These are phyloP conservation scores for Kondoa malvinella DNA, from an alignment of 768 basidiomycete species.

Conservation along the genomic window DNA sequence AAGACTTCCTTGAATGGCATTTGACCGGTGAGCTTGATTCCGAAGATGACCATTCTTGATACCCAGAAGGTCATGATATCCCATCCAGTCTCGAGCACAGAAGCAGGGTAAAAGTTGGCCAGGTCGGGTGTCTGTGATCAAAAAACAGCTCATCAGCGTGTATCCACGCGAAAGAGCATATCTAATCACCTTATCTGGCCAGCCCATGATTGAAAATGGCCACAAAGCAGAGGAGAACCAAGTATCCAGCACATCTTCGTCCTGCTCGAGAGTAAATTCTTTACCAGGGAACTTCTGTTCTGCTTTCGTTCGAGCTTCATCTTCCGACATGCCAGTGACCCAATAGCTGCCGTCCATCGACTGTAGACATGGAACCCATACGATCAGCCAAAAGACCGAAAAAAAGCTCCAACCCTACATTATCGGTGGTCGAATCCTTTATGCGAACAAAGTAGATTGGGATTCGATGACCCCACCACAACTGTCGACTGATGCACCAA, in stretches of 20 bases:
- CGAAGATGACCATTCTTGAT: constrained; percentile 90
- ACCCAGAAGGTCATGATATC: constrained; percentile 99
- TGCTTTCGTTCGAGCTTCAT: constrained; percentile 63
- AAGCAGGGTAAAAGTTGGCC: constrained; percentile 66
- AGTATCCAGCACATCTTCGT: constrained; percentile 93
- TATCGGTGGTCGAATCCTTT: constrained; percentile 41
- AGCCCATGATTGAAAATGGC: constrained; percentile 95
- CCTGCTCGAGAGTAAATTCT: constrained; percentile 65
- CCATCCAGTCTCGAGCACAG: constrained; percentile 95
- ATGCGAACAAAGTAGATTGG: constrained; percentile 84
- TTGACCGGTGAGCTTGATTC: constrained; percentile 66
- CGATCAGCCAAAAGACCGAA: not conserved
- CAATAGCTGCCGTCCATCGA: constrained; percentile 56
- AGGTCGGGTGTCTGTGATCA: constrained; percentile 54
- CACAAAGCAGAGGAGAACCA: constrained; percentile 98
- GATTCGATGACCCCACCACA: constrained; percentile 98
- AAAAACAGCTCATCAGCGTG: not conserved
- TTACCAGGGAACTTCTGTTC: constrained; percentile 46
- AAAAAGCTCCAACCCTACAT: constrained; percentile 21
- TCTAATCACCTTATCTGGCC: constrained; percentile 64
- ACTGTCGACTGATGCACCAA: constrained; percentile 96
- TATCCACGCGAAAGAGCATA: not conserved
- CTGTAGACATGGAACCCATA: not conserved
- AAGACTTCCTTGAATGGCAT: constrained; percentile 91
- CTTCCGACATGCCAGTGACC: constrained; percentile 68